Percentiles rank a stretch among this genome's conserved stretches.
phyloP scores from a whole-genome alignment of 2,329 filamentous ascomycete species.

The Coniochaeta ligniaria region DNA sequence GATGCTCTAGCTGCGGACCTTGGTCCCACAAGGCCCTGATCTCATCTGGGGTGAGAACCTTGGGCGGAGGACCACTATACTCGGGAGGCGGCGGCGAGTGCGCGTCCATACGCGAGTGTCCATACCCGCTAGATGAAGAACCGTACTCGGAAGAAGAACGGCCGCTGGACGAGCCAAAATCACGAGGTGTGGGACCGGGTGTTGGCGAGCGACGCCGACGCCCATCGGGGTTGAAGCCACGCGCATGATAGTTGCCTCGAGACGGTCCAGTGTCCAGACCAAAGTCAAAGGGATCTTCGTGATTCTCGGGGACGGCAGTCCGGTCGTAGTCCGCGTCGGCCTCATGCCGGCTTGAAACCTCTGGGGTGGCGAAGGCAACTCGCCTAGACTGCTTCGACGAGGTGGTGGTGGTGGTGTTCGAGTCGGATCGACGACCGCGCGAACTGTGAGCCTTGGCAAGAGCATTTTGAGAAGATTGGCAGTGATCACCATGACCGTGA shows the following conservation, averaged over 20 bases:
- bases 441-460: background rate
- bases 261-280: background rate
- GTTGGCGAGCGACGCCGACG: background rate
- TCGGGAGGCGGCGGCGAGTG: background rate
- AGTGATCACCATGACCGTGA: background rate
- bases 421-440: background rate
- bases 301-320: background rate
- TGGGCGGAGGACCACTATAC: background rate
- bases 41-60: background rate
- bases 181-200: background rate
- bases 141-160: background rate
- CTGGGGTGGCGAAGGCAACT: background rate
- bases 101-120: background rate
- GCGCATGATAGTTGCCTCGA: background rate
- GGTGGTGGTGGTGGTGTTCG: background rate
- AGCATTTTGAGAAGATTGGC: background rate
- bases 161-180: background rate
- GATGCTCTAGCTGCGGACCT: background rate
- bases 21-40: background rate
- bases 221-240: background rate
- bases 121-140: background rate
- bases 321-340: background rate
- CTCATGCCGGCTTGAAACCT: background rate
- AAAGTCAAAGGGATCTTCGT: background rate
- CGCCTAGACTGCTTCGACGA: background rate